Conservation (phyloP, 495 filamentous ascomycete species). For the Aspergillus homomorphus region DNA sequence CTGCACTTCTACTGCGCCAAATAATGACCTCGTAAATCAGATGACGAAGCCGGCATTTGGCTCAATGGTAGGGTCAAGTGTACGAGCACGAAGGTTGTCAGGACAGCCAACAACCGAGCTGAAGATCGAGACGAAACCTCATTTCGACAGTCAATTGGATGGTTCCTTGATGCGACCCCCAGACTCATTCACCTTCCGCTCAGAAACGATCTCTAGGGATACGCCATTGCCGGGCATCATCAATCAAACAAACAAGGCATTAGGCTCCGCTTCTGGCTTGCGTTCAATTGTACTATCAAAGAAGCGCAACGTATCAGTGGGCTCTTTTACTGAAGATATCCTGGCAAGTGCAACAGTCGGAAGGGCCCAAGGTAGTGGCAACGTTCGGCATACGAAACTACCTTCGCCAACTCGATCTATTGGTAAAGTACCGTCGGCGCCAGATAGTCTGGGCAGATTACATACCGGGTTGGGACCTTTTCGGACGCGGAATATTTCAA, state of each 20-base stretch:
- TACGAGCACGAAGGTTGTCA: constrained; percentile 78
- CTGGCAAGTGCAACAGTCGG: constrained; percentile 32
- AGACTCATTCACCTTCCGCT: constrained; percentile 18
- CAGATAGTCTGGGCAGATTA: constrained; percentile 65
- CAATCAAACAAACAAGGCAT: constrained; percentile 15
- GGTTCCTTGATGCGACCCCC: constrained; percentile 42
- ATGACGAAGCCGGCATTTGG: constrained; percentile 23
- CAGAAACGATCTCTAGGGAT: constrained; percentile 33
- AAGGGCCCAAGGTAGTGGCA: constrained; percentile 40
- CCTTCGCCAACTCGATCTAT: constrained; percentile 47
- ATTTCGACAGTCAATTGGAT: constrained; percentile 39
- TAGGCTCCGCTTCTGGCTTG: constrained; percentile 22
- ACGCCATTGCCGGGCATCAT: constrained; percentile 23
- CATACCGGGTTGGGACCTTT: constrained; percentile 72
- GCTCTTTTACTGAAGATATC: constrained; percentile 30
- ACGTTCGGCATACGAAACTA: constrained; percentile 34
- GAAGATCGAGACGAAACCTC: constrained; percentile 78
- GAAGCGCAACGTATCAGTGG: constrained; percentile 32
- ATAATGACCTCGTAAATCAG: constrained; percentile 16
- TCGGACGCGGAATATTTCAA: constrained; percentile 69
- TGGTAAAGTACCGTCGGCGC: constrained; percentile 50
- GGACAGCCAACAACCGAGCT: constrained; percentile 74
- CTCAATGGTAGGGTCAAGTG: constrained; percentile 50
- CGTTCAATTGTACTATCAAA: constrained; percentile 24
- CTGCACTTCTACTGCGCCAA: constrained; percentile 26